Evolutionary conservation across 495 filamentous ascomycete genomes (phyloP).

Genomic region (Neurospora sp.): DNA sequence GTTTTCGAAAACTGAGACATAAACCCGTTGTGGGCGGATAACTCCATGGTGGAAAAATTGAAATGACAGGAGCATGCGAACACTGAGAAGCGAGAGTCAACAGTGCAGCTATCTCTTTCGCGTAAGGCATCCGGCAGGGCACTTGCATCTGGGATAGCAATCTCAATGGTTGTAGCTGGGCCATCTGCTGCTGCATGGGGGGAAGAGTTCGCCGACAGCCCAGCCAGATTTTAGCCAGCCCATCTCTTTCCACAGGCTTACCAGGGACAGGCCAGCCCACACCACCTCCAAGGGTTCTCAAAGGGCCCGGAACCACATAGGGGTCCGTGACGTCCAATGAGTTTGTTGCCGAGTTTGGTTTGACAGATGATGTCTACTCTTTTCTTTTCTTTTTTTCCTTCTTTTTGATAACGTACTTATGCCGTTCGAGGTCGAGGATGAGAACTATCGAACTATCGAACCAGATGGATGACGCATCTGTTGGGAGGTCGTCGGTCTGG

Average conservation of each 20-base stretch:
- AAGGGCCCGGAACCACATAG: conserved; percentile 14
- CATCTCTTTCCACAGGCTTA: conserved; percentile 1
- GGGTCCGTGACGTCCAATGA: conserved; percentile 16
- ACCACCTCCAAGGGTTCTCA: background rate
- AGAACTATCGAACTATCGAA: background rate
- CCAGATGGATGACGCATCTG: background rate
- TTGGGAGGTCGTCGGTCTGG: background rate
- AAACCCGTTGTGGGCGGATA: background rate
- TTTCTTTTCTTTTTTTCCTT: background rate
- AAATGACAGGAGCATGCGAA: conserved; percentile 2
- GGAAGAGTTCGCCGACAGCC: conserved; percentile 13
- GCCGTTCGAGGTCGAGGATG: background rate
- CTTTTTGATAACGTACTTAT: background rate
- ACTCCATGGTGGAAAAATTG: background rate
- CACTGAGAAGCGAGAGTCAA: conserved; percentile 4
- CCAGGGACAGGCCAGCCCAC: background rate
- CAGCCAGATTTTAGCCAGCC: conserved; percentile 7
- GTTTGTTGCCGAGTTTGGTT: background rate
- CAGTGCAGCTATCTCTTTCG: conserved; percentile 14
- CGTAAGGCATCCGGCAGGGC: conserved; percentile 27
- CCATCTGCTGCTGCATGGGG: conserved; percentile 9
- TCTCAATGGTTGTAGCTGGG: conserved; percentile 13
- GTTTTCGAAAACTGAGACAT: background rate
- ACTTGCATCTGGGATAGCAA: conserved; percentile 18
- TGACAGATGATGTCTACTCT: background rate